Base-by-base conservation (phyloP, 192 early-diverging fungal species). In the Linnemannia elongata region DNA sequence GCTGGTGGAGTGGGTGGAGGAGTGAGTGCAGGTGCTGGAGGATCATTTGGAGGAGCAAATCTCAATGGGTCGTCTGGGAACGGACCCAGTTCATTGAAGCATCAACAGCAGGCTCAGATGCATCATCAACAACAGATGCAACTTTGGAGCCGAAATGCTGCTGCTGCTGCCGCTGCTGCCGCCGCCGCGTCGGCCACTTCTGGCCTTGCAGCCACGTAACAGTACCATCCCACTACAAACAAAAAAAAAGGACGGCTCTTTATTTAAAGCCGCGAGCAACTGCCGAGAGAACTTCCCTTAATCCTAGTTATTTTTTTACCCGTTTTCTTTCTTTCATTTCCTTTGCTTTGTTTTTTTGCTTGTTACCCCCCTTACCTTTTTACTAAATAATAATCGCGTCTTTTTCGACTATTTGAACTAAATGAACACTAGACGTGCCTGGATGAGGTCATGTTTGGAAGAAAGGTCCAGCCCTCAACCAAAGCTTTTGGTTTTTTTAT, bases 101-200 rank as follows among this genome's bases (percentile, higher is more conserved):
- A 87, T 52, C 85, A 87, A 39, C 85, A 87, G 42, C 85, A 87
- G 54, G 85, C 80, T 1, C 85, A 87, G 66, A 87, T 81, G 85
- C 85, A 87, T 45, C 85, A 87, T n/a, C 85, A 87, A 55, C 85
- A 87, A 41, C 85, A 87, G 36, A 87, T 80, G 79, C 85, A 87
- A 13, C 44, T 87, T 3, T 87, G 85, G 85, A 87, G 85, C 33
- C 79, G 85, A 2, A 86, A 86, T 74, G 83, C 83, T 18, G 79
- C 68, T 22, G 83, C 69, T 1, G 71, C 74, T 2, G 73, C 73
- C 17, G n/a, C 66, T 0, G 73, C 63, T 27, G 73, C 79, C 13
- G 47, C 54, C 13, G 36, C 38, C 38, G 38, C 38, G 38, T 39
- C 57, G 20, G 73, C 69, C 6, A 69, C 49, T 9, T 22, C 39